Conservation (phyloP, 1,284 basidiomycete species). For the Pascua sp. region DNA sequence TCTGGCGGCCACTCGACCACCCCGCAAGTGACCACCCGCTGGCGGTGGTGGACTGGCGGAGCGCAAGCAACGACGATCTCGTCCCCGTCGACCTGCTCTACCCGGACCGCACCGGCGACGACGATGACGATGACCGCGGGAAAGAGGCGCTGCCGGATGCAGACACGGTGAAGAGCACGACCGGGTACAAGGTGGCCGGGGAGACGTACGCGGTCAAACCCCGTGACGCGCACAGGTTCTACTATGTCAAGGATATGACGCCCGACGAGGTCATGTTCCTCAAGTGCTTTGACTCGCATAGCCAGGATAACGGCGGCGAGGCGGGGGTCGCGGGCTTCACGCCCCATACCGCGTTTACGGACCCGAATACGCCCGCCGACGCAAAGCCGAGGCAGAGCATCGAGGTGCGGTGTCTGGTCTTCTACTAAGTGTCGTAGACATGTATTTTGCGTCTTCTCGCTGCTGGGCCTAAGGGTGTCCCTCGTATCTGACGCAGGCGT, state of each 20-base stretch:
- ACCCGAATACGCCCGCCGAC: slow-evolving; percentile 14
- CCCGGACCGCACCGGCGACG: slow-evolving; percentile 2
- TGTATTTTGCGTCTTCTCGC: no score
- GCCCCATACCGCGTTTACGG: slow-evolving; percentile 18
- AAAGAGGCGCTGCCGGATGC: slow-evolving; percentile 10
- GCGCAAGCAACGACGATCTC: slow-evolving; percentile 8
- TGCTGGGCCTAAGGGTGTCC: no score
- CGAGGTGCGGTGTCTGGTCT: slow-evolving; percentile 20
- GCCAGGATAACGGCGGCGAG: slow-evolving; percentile 7
- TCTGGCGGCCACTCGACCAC: slow-evolving; percentile 19
- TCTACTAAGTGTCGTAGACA: no score
- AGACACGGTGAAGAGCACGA: not conserved
- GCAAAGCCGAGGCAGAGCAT: slow-evolving; percentile 18
- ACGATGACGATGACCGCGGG: slow-evolving; percentile 18
- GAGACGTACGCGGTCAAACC: slow-evolving; percentile 20
- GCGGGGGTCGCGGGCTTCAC: slow-evolving; percentile 15
- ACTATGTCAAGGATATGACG: slow-evolving; percentile 20
- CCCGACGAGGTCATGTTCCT: slow-evolving; percentile 22
- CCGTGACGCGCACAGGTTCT: slow-evolving; percentile 11
- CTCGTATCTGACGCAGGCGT: no score
- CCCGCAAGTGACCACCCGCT: slow-evolving; percentile 13
- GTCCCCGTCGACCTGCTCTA: slow-evolving; percentile 16
- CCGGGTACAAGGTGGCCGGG: slow-evolving; percentile 16
- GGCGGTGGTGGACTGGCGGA: slow-evolving; percentile 20
- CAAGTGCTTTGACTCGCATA: slow-evolving; percentile 19